These are phyloP conservation scores for Glomus cerebriforme DNA, from an alignment of 192 early-diverging fungal species.

Conservation along the genomic window DNA sequence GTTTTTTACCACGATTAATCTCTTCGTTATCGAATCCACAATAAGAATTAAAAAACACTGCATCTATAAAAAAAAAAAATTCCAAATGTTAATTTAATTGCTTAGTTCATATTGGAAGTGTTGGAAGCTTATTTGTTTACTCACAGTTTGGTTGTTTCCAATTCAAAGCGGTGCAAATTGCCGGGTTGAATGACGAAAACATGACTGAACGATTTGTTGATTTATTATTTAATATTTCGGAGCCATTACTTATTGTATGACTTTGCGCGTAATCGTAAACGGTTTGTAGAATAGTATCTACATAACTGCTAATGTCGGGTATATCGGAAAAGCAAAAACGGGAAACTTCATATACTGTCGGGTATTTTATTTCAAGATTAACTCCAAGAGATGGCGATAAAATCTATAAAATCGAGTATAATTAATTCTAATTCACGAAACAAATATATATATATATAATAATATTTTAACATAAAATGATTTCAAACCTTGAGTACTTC, in stretches of 20 bases:
- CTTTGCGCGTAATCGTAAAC: slow-evolving; percentile 76
- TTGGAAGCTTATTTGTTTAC: slow-evolving; percentile 5
- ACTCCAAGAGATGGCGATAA: slow-evolving; percentile 76
- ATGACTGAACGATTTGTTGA: slow-evolving; percentile 49
- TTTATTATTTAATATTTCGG: slow-evolving; percentile 28
- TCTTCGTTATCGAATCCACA: slow-evolving; percentile 66
- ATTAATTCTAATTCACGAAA: background rate
- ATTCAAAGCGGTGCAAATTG: slow-evolving; percentile 90
- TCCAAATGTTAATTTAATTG: background rate
- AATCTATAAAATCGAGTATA: slow-evolving; percentile 43
- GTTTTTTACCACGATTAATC: slow-evolving; percentile 40
- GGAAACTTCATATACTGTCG: slow-evolving; percentile 64
- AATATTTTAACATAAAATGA: background rate
- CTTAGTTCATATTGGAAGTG: background rate
- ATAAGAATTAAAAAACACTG: slow-evolving; percentile 91
- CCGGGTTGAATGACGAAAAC: slow-evolving; percentile 90
- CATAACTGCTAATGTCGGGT: slow-evolving; percentile 78
- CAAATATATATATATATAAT: background rate
- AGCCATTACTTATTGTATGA: slow-evolving; percentile 34
- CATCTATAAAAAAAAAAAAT: slow-evolving; percentile 45
- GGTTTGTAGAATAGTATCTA: slow-evolving; percentile 85
- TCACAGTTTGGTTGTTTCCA: slow-evolving; percentile 99
- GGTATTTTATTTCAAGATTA: slow-evolving; percentile 88
- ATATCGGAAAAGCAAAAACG: slow-evolving; percentile 55
- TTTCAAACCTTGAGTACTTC: slow-evolving; percentile 72